Evolutionary conservation across 2,329 filamentous ascomycete genomes (phyloP).

Genomic region (Colletotrichum tanaceti): DNA sequence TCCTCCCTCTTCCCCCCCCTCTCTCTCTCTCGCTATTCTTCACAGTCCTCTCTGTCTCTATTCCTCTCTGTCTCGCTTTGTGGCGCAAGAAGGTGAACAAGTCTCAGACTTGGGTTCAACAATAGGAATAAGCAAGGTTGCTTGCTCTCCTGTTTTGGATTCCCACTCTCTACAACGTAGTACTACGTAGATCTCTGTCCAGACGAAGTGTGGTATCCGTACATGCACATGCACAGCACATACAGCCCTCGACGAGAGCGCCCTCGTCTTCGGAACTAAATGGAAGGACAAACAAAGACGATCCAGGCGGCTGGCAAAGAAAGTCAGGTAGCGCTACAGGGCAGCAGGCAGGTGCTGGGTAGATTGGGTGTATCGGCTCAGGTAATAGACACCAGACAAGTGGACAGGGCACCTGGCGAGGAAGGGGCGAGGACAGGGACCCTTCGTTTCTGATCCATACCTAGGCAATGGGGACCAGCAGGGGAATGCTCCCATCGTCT

Average conservation of each 20-base stretch:
- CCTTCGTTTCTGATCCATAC: constrained; percentile 4
- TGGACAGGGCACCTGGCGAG: constrained; percentile 1
- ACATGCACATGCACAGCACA: no score
- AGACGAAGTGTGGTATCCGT: background rate
- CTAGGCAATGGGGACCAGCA: background rate
- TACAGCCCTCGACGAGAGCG: background rate
- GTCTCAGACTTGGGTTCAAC: background rate
- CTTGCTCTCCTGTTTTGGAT: background rate
- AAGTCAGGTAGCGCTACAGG: background rate
- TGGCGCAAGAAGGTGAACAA: background rate
- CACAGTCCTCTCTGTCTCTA: background rate
- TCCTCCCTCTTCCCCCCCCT: background rate
- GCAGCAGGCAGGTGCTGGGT: background rate
- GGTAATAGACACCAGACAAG: background rate
- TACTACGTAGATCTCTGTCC: background rate
- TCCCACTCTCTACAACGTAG: no score
- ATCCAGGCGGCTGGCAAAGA: background rate
- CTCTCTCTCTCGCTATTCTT: background rate
- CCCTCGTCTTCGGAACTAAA: background rate
- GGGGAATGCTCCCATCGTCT: constrained; percentile 8
- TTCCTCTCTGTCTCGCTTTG: background rate
- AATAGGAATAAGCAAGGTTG: constrained; percentile 15
- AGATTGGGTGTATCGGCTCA: background rate
- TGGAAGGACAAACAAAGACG: background rate
- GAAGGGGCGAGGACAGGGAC: background rate